phyloP scores from a whole-genome alignment of 169 alveolate genomes.

The Cryptosporidium parvum region DNA sequence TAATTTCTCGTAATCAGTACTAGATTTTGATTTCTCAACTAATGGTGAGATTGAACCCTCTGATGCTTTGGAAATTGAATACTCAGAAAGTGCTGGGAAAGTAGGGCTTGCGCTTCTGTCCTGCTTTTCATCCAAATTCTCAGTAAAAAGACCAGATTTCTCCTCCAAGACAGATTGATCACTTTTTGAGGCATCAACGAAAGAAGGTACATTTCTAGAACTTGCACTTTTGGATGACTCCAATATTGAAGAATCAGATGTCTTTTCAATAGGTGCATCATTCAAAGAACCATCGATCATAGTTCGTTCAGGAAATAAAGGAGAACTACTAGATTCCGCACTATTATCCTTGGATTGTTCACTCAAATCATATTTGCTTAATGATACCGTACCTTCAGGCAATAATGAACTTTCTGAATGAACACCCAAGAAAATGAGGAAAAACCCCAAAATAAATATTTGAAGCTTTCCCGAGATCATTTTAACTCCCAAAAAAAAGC shows the following conservation, averaged over 20 bases:
- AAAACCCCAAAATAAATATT: conserved; percentile 15
- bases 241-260: neutral
- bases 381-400: neutral
- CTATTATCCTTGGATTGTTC: neutral
- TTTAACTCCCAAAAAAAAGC: conserved; percentile 44
- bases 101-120: neutral
- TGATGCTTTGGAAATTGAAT: neutral
- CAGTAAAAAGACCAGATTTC: neutral
- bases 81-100: neutral
- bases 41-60: neutral
- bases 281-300: neutral
- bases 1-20: neutral
- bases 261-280: neutral
- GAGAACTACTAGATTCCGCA: neutral
- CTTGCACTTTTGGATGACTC: neutral
- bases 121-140: neutral
- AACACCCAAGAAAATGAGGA: neutral
- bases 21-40: neutral
- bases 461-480: conserved; percentile 55
- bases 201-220: neutral
- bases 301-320: neutral
- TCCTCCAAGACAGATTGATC: neutral
- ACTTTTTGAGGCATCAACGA: too few relatives aligned
- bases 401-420: neutral
- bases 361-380: neutral